phyloP scores from a whole-genome alignment of 768 basidiomycete genomes.

The Pleurotus ostreatus region DNA sequence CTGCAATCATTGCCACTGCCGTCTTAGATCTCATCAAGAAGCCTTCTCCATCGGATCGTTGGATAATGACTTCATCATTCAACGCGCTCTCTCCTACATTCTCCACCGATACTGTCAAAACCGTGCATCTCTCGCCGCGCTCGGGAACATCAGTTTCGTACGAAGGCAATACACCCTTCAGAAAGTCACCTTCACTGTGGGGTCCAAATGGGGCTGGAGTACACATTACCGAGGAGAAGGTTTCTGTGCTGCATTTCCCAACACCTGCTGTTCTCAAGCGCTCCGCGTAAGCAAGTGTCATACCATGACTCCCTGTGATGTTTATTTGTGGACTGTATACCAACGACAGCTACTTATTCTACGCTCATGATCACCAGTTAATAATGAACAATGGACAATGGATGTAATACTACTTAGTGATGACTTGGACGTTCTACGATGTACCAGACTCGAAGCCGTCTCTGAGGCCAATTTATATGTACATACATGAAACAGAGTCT shows the following conservation, averaged over 20 bases:
- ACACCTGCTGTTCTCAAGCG: not conserved
- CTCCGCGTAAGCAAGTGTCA: not conserved
- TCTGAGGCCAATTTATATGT: no score
- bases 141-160: constrained; percentile 7
- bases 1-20: constrained; percentile 33
- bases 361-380: no score
- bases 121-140: constrained; percentile 1
- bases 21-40: constrained; percentile 18
- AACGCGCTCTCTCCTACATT: not conserved
- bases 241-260: constrained; percentile 2
- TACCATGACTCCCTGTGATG: not conserved
- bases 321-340: not conserved
- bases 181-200: constrained; percentile 4
- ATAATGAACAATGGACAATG: no score
- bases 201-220: not conserved
- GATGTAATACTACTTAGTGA: no score
- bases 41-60: not conserved
- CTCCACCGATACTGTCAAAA: constrained; percentile 1
- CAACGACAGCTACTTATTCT: no score
- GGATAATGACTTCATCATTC: constrained; percentile 4
- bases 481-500: not conserved
- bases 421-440: no score
- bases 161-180: constrained; percentile 2
- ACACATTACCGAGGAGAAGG: constrained; percentile 4
- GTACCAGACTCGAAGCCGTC: no score